Conservation (phyloP, 495 filamentous ascomycete genomes). For the Trichoderma erinaceum region DNA sequence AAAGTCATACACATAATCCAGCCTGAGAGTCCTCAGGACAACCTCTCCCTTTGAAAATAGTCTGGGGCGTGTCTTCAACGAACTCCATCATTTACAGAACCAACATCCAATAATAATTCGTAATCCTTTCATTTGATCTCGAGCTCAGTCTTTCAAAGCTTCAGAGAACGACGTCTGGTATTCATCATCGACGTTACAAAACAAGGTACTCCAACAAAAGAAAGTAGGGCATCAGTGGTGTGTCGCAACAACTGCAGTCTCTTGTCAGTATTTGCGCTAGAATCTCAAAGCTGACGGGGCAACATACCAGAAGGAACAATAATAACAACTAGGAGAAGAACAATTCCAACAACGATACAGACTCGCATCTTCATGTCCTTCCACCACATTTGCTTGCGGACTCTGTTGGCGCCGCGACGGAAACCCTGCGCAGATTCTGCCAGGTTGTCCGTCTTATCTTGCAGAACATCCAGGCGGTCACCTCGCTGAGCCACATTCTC, state of each 20-base stretch:
- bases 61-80: slow-evolving; percentile 1
- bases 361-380: slow-evolving; percentile 99
- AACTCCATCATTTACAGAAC: slow-evolving; percentile 14
- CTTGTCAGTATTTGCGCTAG: background rate
- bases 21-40: slow-evolving; percentile 7
- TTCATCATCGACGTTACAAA: slow-evolving; percentile 17
- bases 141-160: background rate
- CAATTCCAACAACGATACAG: slow-evolving; percentile 82
- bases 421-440: slow-evolving; percentile 86
- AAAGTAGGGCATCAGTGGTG: slow-evolving; percentile 19
- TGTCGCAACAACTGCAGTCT: slow-evolving; percentile 29
- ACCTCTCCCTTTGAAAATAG: slow-evolving; percentile 8
- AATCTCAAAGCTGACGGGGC: background rate
- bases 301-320: slow-evolving; percentile 77
- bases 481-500: slow-evolving; percentile 90
- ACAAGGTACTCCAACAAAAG: slow-evolving; percentile 20
- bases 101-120: slow-evolving; percentile 10
- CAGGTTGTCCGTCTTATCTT: slow-evolving; percentile 94
- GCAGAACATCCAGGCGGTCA: slow-evolving; percentile 78
- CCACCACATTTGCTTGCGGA: slow-evolving; percentile 83
- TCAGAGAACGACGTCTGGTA: background rate
- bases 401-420: slow-evolving; percentile 88
- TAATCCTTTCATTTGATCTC: background rate
- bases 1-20: slow-evolving; percentile 13
- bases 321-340: slow-evolving; percentile 84